Conservation (phyloP, 768 basidiomycete species). For the Tremella mesenterica region DNA sequence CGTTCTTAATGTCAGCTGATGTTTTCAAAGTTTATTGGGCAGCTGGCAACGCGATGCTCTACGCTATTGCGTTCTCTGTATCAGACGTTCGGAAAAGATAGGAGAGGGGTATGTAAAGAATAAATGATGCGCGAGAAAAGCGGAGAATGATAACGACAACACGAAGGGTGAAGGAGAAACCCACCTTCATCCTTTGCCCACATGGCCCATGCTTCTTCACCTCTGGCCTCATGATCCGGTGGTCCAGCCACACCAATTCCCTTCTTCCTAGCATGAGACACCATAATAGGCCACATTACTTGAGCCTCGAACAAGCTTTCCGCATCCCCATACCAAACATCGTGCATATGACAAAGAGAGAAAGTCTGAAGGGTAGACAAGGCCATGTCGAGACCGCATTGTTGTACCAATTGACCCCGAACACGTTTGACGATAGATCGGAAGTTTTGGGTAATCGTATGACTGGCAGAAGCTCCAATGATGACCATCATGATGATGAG, state of each 20-base stretch:
- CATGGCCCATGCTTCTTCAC: constrained; percentile 24
- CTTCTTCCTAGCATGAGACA: constrained; percentile 31
- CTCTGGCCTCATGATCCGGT: constrained; percentile 11
- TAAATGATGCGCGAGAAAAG: too few relatives aligned
- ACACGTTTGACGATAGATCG: constrained; percentile 13
- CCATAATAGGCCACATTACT: constrained; percentile 34
- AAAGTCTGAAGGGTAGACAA: constrained; percentile 25
- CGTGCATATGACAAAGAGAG: constrained; percentile 29
- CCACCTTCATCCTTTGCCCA: constrained; percentile 37
- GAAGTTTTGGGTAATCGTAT: background rate
- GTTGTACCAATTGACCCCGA: constrained; percentile 18
- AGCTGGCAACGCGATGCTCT: too few relatives aligned
- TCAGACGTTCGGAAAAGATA: too few relatives aligned
- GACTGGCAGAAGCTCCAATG: constrained; percentile 13
- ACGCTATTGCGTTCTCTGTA: too few relatives aligned
- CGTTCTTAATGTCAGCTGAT: constrained; percentile 24
- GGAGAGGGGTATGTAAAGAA: too few relatives aligned
- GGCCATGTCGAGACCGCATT: constrained; percentile 26
- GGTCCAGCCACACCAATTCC: constrained; percentile 31
- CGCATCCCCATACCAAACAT: constrained; percentile 24
- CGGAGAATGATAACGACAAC: too few relatives aligned
- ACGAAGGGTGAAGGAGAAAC: background rate
- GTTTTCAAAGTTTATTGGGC: too few relatives aligned
- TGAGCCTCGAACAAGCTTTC: constrained; percentile 32
- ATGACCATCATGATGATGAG: constrained; percentile 31